These are phyloP conservation scores for Fusarium redolens DNA, from an alignment of 2,329 filamentous ascomycete genomes.

Conservation along the genomic window DNA sequence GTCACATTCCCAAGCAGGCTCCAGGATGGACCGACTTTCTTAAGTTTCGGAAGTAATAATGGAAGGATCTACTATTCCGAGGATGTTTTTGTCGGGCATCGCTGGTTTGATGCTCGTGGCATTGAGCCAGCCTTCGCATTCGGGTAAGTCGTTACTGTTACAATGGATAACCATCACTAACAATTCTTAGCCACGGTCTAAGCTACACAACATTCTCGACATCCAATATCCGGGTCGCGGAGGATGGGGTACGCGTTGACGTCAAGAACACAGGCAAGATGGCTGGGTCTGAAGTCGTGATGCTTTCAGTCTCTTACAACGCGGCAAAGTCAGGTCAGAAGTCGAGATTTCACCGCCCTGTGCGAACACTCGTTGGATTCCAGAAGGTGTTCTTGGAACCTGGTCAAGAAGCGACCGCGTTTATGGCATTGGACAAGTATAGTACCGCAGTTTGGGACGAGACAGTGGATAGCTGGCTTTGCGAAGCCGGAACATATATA, in stretches of 20 bases:
- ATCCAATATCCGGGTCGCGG: background rate
- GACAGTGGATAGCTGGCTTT: background rate
- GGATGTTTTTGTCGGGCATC: slow-evolving; percentile 27
- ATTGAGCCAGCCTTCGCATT: slow-evolving; percentile 26
- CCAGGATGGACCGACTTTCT: slow-evolving; percentile 9
- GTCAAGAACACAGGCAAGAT: slow-evolving; percentile 1
- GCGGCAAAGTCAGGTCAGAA: background rate
- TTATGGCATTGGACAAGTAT: slow-evolving; percentile 1
- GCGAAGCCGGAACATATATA: slow-evolving; percentile 13
- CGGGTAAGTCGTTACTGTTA: background rate
- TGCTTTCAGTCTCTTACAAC: slow-evolving; percentile 10
- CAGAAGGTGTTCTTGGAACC: slow-evolving; percentile 5
- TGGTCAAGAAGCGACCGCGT: background rate
- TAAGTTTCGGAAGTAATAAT: slow-evolving; percentile 25
- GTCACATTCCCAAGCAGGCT: slow-evolving; percentile 15
- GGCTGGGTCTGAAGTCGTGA: slow-evolving; percentile 16
- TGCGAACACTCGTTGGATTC: slow-evolving; percentile 4
- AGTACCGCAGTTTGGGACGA: slow-evolving; percentile 21
- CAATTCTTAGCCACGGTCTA: background rate
- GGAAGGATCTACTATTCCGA: slow-evolving; percentile 21
- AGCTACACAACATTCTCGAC: slow-evolving; percentile 22
- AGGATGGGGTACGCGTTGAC: background rate
- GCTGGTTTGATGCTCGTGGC: slow-evolving; percentile 16
- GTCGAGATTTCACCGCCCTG: slow-evolving; percentile 8
- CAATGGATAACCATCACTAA: background rate